phyloP scores from a whole-genome alignment of 2,329 filamentous ascomycete species.

The Botrytis pseudocinerea region DNA sequence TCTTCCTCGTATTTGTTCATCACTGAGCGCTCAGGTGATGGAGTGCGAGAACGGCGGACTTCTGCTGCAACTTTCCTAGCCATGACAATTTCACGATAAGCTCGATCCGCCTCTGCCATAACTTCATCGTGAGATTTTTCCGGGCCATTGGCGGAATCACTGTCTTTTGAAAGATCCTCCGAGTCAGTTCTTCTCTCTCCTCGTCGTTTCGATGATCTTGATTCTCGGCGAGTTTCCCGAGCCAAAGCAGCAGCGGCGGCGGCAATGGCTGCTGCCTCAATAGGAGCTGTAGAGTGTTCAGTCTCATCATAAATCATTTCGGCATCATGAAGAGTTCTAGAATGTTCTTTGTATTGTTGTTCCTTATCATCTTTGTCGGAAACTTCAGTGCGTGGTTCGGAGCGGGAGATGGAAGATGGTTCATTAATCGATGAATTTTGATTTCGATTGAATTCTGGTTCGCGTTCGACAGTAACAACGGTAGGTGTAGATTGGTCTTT shows the following conservation, averaged over 20 bases:
- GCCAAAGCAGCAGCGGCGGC: slow-evolving; percentile 49
- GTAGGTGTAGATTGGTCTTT: slow-evolving; percentile 42
- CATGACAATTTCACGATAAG: slow-evolving; percentile 57
- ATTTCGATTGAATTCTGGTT: slow-evolving; percentile 46
- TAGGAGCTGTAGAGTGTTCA: slow-evolving; percentile 51
- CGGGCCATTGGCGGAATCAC: slow-evolving; percentile 17
- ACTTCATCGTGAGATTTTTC: slow-evolving; percentile 46
- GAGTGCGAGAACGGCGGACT: slow-evolving; percentile 54
- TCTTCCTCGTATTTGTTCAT: slow-evolving; percentile 53
- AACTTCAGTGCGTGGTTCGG: slow-evolving; percentile 28
- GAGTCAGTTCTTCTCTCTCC: slow-evolving; percentile 38
- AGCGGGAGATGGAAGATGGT: slow-evolving; percentile 20
- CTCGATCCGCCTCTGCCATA: slow-evolving; percentile 58
- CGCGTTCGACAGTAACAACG: slow-evolving; percentile 55
- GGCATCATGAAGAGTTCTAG: slow-evolving; percentile 44
- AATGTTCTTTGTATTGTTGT: slow-evolving; percentile 26
- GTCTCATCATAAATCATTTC: slow-evolving; percentile 49
- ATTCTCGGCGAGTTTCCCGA: slow-evolving; percentile 38
- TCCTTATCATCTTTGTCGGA: slow-evolving; percentile 23
- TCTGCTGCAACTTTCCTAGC: slow-evolving; percentile 55
- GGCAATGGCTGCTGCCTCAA: slow-evolving; percentile 49
- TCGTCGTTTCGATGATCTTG: slow-evolving; percentile 41
- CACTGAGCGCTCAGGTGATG: slow-evolving; percentile 55
- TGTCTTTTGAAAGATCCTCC: slow-evolving; percentile 24
- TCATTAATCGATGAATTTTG: slow-evolving; percentile 36